Percentiles rank a stretch among this genome's conserved stretches.
These are phyloP conservation scores for Penicillium frequentans DNA, from an alignment of 2,329 filamentous ascomycete species.

Conservation along the genomic window DNA sequence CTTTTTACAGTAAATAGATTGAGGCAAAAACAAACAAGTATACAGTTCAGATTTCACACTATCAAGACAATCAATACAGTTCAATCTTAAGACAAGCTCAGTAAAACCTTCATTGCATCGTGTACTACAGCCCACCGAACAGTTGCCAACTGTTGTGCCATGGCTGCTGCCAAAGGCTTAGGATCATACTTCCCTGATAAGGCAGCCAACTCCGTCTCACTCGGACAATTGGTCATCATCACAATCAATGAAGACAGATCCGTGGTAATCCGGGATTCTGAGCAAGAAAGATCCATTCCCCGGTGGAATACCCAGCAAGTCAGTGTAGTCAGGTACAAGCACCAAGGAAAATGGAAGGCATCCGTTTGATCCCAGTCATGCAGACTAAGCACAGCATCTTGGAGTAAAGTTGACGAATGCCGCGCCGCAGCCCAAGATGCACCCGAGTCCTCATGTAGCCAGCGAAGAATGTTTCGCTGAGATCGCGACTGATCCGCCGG, in stretches of 20 bases:
- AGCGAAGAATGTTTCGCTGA: slow-evolving; percentile 35
- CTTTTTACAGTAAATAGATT: slow-evolving; percentile 27
- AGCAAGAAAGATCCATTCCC: slow-evolving; percentile 42
- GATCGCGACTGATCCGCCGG: slow-evolving; percentile 50
- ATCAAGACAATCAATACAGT: not conserved
- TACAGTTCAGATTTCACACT: not conserved
- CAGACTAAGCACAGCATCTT: slow-evolving; percentile 51
- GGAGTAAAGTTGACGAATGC: slow-evolving; percentile 56
- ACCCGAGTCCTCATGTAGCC: slow-evolving; percentile 19
- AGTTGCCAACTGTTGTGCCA: slow-evolving; percentile 56
- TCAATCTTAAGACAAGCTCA: slow-evolving; percentile 18
- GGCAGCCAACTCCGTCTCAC: slow-evolving; percentile 36
- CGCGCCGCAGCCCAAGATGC: slow-evolving; percentile 30
- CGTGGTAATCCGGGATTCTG: slow-evolving; percentile 39
- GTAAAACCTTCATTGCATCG: slow-evolving; percentile 59
- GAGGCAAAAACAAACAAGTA: not conserved
- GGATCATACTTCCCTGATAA: slow-evolving; percentile 50
- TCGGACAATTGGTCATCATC: slow-evolving; percentile 35
- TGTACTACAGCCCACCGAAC: slow-evolving; percentile 64
- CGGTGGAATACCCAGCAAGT: slow-evolving; percentile 61
- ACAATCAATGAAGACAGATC: slow-evolving; percentile 35
- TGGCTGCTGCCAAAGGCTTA: slow-evolving; percentile 55
- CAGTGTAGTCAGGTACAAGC: slow-evolving; percentile 59
- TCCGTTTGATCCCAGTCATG: slow-evolving; percentile 54
- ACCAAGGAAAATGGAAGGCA: slow-evolving; percentile 64